Base-by-base conservation (phyloP, 2,329 filamentous ascomycete species). In the Xylaria arbuscula region DNA sequence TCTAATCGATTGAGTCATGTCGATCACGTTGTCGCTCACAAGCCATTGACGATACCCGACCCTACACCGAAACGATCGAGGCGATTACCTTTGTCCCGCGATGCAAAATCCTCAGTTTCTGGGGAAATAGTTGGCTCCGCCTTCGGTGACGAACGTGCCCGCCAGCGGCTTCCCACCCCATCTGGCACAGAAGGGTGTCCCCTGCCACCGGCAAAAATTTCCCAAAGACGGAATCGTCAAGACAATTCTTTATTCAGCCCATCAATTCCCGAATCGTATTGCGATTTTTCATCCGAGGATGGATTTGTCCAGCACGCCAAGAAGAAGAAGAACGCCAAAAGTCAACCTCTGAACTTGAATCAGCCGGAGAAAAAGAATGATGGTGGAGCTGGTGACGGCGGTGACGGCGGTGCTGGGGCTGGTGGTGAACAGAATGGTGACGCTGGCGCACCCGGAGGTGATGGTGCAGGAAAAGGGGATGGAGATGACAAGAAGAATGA, bases 241-340 rank as follows among this genome's bases (percentile, higher is more conserved):
- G 66, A 67, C 48, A 69, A 75, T 53, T 70, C 70, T 19, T 73
- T 87, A 6, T 79, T 88, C 40, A 71, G 72, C 48, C 84, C 87
- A 71, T 85, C 84, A n/a, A 80, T 77, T 45, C 79, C 81, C 72
- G 77, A 80, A 47, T 75, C 81, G 22, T 79, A 81, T 36, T 80
- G 92, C 59, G 89, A 92, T 75, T 87, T 92, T 66, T 81, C 82
- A 24, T 87, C 84, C 32, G 79, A 84, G 61, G 82, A 87, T 50
- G 86, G 83, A 57, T 88, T 84, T 79, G 82, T 83, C 60, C 85
- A 90, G 75, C 84, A 83, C 45, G 84, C 81, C 2, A 85, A 86
- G 2, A 85, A 86, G 72, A 87, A 86, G 77, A 89, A 85, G 78
- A 87, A 86, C 77, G 74, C 73, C 54, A 72, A 71, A 68, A 28